Evolutionary conservation across 139 green algal species (phyloP).

Genomic region (Klebsormidium nitens): DNA sequence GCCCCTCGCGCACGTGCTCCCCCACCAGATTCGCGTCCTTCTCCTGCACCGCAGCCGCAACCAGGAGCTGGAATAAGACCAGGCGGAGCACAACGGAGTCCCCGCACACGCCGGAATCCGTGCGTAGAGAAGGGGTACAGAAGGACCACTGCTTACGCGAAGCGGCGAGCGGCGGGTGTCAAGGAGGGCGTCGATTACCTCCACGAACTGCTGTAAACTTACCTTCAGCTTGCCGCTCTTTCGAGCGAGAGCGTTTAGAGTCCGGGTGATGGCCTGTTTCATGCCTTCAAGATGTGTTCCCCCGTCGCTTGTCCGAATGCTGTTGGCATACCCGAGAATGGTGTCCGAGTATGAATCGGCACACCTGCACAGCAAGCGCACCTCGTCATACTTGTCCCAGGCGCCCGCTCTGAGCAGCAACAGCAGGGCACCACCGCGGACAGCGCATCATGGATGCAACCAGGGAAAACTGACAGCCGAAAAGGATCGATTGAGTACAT

Average conservation of each 20-base stretch:
- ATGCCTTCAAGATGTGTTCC: slow-evolving; percentile 94
- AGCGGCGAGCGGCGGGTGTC: not conserved
- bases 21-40: slow-evolving; percentile 67
- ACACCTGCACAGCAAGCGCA: too few species aligned
- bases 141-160: not conserved
- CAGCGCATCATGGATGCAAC: too few species aligned
- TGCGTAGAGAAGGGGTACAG: not conserved
- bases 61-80: not conserved
- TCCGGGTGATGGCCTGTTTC: slow-evolving; percentile 68
- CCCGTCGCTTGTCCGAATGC: slow-evolving; percentile 89
- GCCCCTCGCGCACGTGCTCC: slow-evolving; percentile 85
- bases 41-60: slow-evolving; percentile 53
- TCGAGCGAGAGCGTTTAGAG: slow-evolving; percentile 67
- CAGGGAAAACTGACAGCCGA: too few species aligned
- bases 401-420: too few species aligned
- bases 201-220: too few species aligned
- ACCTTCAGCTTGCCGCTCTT: too few species aligned
- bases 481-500: too few species aligned
- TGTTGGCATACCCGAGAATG: slow-evolving; percentile 93
- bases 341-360: slow-evolving; percentile 74
- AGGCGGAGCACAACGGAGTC: not conserved
- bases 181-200: not conserved
- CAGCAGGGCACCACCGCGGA: too few species aligned
- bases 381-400: too few species aligned
- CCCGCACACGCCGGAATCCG: not conserved